Percentiles rank a stretch among this genome's conserved stretches.
phyloP scores from a whole-genome alignment of 345 rosid species.

The Bretschneidera sinensis region DNA sequence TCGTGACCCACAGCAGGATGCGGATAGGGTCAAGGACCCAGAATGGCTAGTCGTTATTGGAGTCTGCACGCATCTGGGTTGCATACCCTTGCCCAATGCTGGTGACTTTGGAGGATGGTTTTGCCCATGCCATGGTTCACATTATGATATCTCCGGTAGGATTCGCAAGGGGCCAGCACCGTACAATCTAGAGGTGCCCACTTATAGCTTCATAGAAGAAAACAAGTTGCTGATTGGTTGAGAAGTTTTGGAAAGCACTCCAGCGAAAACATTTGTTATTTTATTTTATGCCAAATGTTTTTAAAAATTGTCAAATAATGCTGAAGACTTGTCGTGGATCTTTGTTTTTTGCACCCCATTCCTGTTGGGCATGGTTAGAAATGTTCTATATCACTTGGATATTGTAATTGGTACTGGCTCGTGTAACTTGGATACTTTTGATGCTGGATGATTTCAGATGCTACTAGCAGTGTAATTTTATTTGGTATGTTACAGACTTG shows the following conservation, averaged over 20 bases:
- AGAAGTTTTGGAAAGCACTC: constrained; percentile 13
- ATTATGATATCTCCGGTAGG: constrained; percentile 90
- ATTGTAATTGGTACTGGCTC: constrained; percentile 6
- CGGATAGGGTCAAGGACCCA: constrained; percentile 76
- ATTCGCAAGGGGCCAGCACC: constrained; percentile 97
- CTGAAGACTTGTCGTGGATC: constrained; percentile 22
- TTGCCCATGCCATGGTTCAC: constrained; percentile 97
- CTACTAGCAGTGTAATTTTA: too few relatives aligned
- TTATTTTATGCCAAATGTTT: constrained; percentile 11
- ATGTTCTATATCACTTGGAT: constrained; percentile 14
- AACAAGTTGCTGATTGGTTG: constrained; percentile 78
- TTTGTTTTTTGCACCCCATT: constrained; percentile 16
- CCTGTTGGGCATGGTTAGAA: constrained; percentile 17
- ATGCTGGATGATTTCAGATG: background rate
- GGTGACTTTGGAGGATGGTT: constrained; percentile 98
- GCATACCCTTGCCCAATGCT: constrained; percentile 96
- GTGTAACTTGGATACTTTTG: background rate
- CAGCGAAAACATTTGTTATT: background rate
- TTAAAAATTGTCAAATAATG: constrained; percentile 35
- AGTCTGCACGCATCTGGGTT: constrained; percentile 96
- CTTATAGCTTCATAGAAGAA: constrained; percentile 80
- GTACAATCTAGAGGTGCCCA: constrained; percentile 85
- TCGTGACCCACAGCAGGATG: constrained; percentile 81
- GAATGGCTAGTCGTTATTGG: constrained; percentile 90
- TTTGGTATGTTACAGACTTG: too few relatives aligned